Evolutionary conservation across 768 basidiomycete genomes (phyloP).

Genomic region (Suillus americanus): DNA sequence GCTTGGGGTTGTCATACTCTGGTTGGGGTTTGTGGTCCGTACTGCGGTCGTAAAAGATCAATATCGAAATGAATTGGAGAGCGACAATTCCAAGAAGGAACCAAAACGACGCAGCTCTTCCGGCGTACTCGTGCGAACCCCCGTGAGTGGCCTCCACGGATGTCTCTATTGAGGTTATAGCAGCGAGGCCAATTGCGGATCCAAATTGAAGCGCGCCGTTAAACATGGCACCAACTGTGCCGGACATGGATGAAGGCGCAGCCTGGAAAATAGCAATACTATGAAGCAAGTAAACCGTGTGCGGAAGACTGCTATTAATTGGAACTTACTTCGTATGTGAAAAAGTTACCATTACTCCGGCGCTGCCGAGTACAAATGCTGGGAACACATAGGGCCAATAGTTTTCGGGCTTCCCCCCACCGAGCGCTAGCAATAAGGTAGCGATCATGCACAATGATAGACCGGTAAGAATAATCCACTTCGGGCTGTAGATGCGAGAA

Average conservation of each 20-base stretch:
- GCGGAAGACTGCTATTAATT: too few species aligned
- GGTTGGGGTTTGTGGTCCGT: constrained; percentile 12
- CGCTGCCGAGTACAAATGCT: constrained; percentile 47
- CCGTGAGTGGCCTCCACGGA: constrained; percentile 38
- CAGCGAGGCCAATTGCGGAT: constrained; percentile 50
- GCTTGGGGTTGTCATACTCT: background rate
- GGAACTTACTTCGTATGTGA: constrained; percentile 28
- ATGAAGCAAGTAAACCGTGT: background rate
- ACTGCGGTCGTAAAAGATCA: constrained; percentile 33
- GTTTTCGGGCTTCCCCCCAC: constrained; percentile 36
- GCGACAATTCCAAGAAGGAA: constrained; percentile 39
- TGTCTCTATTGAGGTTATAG: constrained; percentile 48
- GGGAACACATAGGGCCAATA: constrained; percentile 53
- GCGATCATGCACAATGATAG: constrained; percentile 37
- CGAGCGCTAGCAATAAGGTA: constrained; percentile 42
- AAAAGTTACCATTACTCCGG: constrained; percentile 45
- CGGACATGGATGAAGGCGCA: constrained; percentile 46
- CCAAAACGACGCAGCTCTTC: constrained; percentile 46
- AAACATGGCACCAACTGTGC: constrained; percentile 58
- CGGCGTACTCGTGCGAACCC: constrained; percentile 32
- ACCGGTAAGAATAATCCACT: constrained; percentile 47
- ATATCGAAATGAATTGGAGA: constrained; percentile 31
- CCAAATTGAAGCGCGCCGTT: constrained; percentile 54
- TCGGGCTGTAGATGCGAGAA: constrained; percentile 36
- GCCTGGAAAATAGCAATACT: constrained; percentile 53